Percentiles rank a stretch among this genome's conserved stretches.
phyloP scores from a whole-genome alignment of 139 green algal species.

The Chlorella sorokiniana region DNA sequence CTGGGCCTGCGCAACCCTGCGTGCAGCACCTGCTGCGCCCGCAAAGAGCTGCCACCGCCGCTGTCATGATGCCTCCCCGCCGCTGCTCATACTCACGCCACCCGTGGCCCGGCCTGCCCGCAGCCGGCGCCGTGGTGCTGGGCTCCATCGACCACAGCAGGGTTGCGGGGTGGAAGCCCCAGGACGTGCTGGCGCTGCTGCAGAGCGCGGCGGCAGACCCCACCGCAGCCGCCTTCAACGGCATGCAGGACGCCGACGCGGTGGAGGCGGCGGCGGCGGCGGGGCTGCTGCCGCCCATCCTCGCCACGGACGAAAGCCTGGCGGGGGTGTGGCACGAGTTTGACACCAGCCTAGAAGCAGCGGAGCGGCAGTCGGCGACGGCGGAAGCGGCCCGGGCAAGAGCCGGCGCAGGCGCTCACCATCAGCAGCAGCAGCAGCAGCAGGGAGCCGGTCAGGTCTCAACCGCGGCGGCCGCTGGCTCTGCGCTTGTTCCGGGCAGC shows the following conservation, averaged over 20 bases:
- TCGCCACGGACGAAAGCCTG: constrained; percentile 18
- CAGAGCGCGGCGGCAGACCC: background rate
- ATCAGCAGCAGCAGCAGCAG: background rate
- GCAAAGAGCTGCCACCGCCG: background rate
- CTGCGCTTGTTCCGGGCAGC: no score
- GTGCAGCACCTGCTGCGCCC: background rate
- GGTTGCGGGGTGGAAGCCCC: background rate
- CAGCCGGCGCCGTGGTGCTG: constrained; percentile 28
- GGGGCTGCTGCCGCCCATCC: constrained; percentile 25
- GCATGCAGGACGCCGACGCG: background rate
- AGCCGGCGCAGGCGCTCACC: background rate
- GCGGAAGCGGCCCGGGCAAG: background rate
- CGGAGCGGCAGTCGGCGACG: background rate
- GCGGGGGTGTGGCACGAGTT: constrained; percentile 38
- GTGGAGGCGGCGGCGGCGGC: background rate
- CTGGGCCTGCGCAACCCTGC: background rate
- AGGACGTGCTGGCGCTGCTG: constrained; percentile 17
- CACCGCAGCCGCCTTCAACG: constrained; percentile 5
- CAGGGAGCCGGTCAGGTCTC: background rate
- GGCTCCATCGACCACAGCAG: constrained; percentile 11
- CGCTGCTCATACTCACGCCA: no score
- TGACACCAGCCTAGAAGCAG: constrained; percentile 2
- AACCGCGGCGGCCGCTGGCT: background rate
- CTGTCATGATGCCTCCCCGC: background rate
- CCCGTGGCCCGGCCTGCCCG: background rate